Base-by-base conservation (phyloP, 768 basidiomycete genomes). In the Chlorophyllum brunneum region DNA sequence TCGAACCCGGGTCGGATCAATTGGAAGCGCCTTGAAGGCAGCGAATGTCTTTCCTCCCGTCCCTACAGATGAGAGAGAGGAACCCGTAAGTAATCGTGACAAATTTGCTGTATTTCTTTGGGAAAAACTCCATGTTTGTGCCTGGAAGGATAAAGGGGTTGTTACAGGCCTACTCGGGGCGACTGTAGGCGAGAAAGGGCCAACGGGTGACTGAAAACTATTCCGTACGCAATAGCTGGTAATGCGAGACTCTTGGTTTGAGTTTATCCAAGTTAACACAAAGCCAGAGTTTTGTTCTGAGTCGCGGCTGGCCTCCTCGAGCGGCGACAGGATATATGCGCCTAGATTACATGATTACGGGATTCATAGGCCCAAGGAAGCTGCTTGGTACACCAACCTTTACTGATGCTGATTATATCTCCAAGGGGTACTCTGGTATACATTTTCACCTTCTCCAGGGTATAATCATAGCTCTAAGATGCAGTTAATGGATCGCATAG, bases 291-390 rank as follows among this genome's bases (percentile, higher is more conserved):
- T 98, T 70, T 98, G 92, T 16, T 75, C 64, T 0, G 88, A 82
- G 65, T 97, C 92, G 13, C 94, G 83, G 58, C 91, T 92, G 0
- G 91, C 84, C 65, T 95, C 92, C 68, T 98, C 92, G 2, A 98
- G 75, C 2, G 95, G 86, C 1, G 95, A 97, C 36, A 98, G 70
- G 54, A 98, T 98, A 64, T 98, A 99, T 39, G 91, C 84, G n/a
- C 95, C 95, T 94, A 49, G 4, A 34, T 48, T 16, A 49, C 20
- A 51, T 39, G 8, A 39, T 3, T n/a, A 20, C 31, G 30, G 31
- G 4, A 30, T 7, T 34, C 40, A 5, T 15, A 5, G 13, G 30
- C 30, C 40, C 18, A 18, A 18, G 10, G 31, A 15, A 20, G n/a
- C 18, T 11, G 13, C 3, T 5, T 7, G 42, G 18, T 42, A 33